Percentiles rank a stretch among this genome's conserved stretches.
Conservation (phyloP, 2,329 filamentous ascomycete genomes). For the Fusarium sp. region DNA sequence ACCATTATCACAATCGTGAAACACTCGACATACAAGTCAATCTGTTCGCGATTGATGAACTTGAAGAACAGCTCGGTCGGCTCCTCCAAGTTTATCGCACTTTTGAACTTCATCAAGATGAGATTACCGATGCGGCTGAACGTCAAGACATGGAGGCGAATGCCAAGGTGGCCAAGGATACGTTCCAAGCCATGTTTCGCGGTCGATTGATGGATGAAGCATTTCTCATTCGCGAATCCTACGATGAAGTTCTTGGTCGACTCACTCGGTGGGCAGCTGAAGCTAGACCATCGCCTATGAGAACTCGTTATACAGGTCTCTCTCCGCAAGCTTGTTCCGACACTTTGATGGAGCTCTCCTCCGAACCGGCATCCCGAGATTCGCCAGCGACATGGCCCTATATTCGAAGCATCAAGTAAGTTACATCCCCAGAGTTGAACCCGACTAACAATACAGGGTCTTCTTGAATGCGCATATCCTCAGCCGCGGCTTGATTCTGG, state of each 20-base stretch:
- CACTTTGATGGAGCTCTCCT: conserved; percentile 53
- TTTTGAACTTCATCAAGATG: conserved; percentile 46
- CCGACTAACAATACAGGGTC: conserved; percentile 52
- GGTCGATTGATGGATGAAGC: conserved; percentile 35
- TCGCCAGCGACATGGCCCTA: conserved; percentile 57
- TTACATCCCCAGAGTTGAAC: fast-evolving
- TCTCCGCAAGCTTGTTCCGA: conserved; percentile 51
- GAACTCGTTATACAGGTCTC: background rate
- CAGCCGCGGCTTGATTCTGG: conserved; percentile 61
- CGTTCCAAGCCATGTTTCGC: conserved; percentile 55
- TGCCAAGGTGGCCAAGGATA: conserved; percentile 52
- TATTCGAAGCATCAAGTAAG: conserved; percentile 58
- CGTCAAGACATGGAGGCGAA: conserved; percentile 42
- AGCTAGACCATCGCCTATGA: conserved; percentile 7
- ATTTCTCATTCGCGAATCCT: conserved; percentile 29
- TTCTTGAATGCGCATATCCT: conserved; percentile 59
- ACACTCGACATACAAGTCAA: conserved; percentile 53
- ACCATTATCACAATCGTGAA: conserved; percentile 53
- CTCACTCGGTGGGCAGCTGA: conserved; percentile 45
- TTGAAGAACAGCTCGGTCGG: conserved; percentile 51
- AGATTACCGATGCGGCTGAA: conserved; percentile 45
- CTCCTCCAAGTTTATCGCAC: conserved; percentile 55
- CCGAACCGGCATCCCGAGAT: conserved; percentile 44
- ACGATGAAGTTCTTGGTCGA: conserved; percentile 32
- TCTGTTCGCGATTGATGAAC: conserved; percentile 49